Evolutionary conservation across 257 asterid genomes (phyloP), one percentile per base, ranked within the genome.

Genomic region (Parsonsia alboflavescens): DNA sequence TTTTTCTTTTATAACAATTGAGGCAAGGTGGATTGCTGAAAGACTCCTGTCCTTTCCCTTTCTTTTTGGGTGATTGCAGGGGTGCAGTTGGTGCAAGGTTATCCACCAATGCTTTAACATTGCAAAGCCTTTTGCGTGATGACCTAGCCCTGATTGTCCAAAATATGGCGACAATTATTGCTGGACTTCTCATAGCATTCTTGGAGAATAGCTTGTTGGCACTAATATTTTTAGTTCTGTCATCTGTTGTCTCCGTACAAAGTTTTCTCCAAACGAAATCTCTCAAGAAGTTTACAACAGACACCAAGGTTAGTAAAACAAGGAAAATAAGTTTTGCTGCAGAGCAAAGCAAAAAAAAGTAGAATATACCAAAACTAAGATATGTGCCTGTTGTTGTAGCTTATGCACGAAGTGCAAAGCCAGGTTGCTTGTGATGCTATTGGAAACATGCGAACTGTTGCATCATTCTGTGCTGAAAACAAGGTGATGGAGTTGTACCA

Each of bases 21-120:
- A 28, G 13, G 5, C 24, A 56, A 17, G 17, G n/a, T 66, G 13
- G 50, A 49, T 33, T 24, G 12, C 19, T 44, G 11, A 63, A 48
- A 46, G 36, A 21, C 42, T 62, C 10, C 4, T 19, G 44, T 59
- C 8, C 17, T 26, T 73, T 57, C 2, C 33, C 21, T 50, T 49
- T n/a, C 57, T 41, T 69, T 15, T 53, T 71, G 45, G 2, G 6
- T 36, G 15, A 19, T 64, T 58, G 19, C 72, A 79, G 85, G 15
- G 81, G 83, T 79, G 79, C 79, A 63, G 75, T 82, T 6, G 81
- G 81, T 64, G 86, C 83, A 64, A 76, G 80, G 68, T 64, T 82
- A 44, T 73, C 83, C 10, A 44, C 71, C 50, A 75, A 79, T 71
- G 79, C 81, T 68, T 79, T 77, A 11, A 48, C 58, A 1, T 54